A percentile compares a stretch with the other conserved stretches of the same genome.
These are phyloP conservation scores for Thelephora aurantiotincta DNA, from an alignment of 768 basidiomycete species.

Conservation along the genomic window DNA sequence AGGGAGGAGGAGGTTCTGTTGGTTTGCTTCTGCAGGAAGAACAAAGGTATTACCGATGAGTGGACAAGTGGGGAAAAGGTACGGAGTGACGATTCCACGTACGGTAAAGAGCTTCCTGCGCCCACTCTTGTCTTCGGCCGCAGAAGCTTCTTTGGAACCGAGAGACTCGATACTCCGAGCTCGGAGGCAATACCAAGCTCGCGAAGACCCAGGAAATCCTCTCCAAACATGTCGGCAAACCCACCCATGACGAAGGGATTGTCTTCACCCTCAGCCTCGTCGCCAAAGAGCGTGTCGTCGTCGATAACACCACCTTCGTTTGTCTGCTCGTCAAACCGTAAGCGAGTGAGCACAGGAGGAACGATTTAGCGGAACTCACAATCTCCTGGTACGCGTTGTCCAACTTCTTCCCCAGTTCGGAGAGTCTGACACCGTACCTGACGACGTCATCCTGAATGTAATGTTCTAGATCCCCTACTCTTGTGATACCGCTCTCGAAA, in stretches of 20 bases:
- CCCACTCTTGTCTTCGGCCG: conserved; percentile 38
- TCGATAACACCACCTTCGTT: conserved; percentile 31
- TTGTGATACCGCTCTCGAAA: conserved; percentile 76
- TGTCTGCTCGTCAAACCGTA: conserved; percentile 17
- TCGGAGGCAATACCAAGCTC: conserved; percentile 84
- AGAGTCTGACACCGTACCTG: conserved; percentile 61
- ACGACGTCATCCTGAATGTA: conserved; percentile 86
- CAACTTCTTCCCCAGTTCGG: conserved; percentile 79
- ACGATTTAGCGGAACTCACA: conserved; percentile 25
- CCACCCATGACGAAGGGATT: conserved; percentile 63
- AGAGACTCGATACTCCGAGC: conserved; percentile 62
- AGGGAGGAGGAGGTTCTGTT: conserved; percentile 66
- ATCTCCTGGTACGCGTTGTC: conserved; percentile 71
- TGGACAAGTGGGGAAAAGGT: neutral
- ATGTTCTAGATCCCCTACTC: conserved; percentile 66
- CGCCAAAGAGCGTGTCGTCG: conserved; percentile 45
- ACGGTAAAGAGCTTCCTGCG: conserved; percentile 30
- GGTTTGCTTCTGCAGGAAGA: conserved; percentile 35
- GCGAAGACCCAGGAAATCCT: conserved; percentile 84
- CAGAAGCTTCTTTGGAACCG: conserved; percentile 66
- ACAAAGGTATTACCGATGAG: neutral
- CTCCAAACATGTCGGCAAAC: conserved; percentile 78
- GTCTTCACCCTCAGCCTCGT: conserved; percentile 49
- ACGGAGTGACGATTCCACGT: conserved; percentile 17
- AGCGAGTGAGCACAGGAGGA: no score